phyloP scores from a whole-genome alignment of 192 early-diverging fungal species.

The Dissophora globulifera region DNA sequence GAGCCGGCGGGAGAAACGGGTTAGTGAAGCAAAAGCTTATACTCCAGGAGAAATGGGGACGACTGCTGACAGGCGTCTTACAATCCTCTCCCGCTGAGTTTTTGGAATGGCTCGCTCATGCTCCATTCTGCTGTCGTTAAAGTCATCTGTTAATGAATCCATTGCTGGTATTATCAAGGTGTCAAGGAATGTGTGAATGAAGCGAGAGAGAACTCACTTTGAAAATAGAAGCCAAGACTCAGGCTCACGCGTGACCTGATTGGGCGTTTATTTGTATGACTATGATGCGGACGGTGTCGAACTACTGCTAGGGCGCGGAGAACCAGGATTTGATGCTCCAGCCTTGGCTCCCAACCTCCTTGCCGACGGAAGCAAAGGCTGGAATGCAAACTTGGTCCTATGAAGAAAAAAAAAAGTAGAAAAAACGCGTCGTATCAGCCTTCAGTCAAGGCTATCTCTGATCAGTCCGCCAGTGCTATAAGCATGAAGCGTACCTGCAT shows the following conservation, averaged over 20 bases:
- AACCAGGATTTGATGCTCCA: constrained; percentile 27
- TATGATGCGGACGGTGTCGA: constrained; percentile 15
- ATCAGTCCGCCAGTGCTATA: too few relatives aligned
- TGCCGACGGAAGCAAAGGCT: constrained; percentile 43
- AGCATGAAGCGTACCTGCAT: constrained; percentile 61
- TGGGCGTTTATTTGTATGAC: neutral
- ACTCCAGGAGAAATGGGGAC: too few relatives aligned
- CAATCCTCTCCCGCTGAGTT: constrained; percentile 35
- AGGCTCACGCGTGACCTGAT: too few relatives aligned
- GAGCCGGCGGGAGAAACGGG: too few relatives aligned
- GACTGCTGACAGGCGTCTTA: too few relatives aligned
- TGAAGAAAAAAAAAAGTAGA: neutral
- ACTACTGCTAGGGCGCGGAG: constrained; percentile 37
- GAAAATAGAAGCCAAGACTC: too few relatives aligned
- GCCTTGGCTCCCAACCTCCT: constrained; percentile 17
- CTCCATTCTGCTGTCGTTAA: neutral
- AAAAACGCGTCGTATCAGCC: neutral
- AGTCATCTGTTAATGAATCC: neutral
- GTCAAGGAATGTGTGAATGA: neutral
- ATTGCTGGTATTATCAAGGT: neutral
- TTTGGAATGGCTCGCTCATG: neutral
- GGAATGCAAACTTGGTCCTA: constrained; percentile 79
- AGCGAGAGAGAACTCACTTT: neutral
- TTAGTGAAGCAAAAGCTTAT: too few relatives aligned
- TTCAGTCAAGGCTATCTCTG: too few relatives aligned